Evolutionary conservation across 192 early-diverging fungal genomes (phyloP).

Genomic region (Helicostylum pulchrum): DNA sequence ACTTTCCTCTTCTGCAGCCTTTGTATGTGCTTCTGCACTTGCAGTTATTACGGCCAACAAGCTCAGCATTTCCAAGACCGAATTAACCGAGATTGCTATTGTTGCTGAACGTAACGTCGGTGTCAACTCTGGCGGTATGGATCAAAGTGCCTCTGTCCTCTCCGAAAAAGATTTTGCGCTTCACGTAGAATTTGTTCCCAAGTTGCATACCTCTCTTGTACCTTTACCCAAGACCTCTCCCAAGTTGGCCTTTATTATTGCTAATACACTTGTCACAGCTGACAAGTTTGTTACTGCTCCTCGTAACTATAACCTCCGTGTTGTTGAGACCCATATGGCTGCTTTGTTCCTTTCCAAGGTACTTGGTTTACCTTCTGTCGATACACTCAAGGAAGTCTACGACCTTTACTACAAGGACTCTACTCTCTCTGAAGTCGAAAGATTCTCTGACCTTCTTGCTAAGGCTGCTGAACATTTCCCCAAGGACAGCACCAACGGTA

Average conservation of each 20-base stretch:
- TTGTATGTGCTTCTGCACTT: constrained; percentile 75
- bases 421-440: constrained; percentile 20
- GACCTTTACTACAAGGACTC: constrained; percentile 45
- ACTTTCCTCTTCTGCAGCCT: constrained; percentile 82
- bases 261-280: constrained; percentile 80
- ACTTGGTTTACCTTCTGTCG: constrained; percentile 41
- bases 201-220: constrained; percentile 57
- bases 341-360: constrained; percentile 59
- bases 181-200: constrained; percentile 83
- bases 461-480: constrained; percentile 32
- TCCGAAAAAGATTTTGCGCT: constrained; percentile 63
- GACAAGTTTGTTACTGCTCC: constrained; percentile 89
- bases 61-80: constrained; percentile 40
- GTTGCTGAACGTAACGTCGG: constrained; percentile 77
- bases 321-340: constrained; percentile 85
- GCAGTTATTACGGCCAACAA: constrained; percentile 60
- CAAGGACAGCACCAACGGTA: constrained; percentile 39
- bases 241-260: constrained; percentile 77
- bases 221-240: constrained; percentile 56
- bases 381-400: constrained; percentile 43
- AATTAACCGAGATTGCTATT: constrained; percentile 74
- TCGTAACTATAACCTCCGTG: constrained; percentile 88
- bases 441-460: constrained; percentile 25
- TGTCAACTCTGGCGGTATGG: constrained; percentile 80
- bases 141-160: constrained; percentile 88